phyloP scores from a whole-genome alignment of 1,139 yeast genomes.

The Saccharomycopsis hybrid region DNA sequence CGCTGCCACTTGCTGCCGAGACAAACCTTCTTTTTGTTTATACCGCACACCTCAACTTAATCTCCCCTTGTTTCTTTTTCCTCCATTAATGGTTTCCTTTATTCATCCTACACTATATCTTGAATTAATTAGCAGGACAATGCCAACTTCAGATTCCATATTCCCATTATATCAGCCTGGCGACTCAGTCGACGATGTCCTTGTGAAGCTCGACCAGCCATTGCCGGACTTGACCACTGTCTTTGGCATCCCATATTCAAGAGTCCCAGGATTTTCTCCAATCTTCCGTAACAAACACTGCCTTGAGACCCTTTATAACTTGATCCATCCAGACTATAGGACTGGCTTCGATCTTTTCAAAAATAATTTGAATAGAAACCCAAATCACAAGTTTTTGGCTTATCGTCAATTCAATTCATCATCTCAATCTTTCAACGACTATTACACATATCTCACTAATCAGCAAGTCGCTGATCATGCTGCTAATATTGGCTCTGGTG shows the following conservation, averaged over 20 bases:
- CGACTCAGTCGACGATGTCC: slow-evolving; percentile 7
- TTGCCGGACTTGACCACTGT: background rate
- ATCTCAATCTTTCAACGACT: background rate
- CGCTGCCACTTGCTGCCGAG: no score
- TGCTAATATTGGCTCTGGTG: slow-evolving; percentile 3
- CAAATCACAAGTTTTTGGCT: slow-evolving; percentile 25
- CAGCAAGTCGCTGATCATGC: background rate
- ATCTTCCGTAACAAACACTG: slow-evolving; percentile 16
- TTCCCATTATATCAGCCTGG: slow-evolving; percentile 7
- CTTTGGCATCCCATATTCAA: slow-evolving; percentile 4
- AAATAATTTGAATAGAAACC: slow-evolving; percentile 27
- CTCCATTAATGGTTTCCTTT: no score
- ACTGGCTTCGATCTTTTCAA: slow-evolving; percentile 38
- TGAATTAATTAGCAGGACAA: no score
- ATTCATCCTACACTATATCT: no score
- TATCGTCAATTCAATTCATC: background rate
- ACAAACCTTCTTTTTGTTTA: no score
- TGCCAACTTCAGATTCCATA: no score
- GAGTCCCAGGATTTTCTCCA: slow-evolving; percentile 20
- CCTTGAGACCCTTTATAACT: slow-evolving; percentile 26
- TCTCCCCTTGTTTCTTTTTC: no score
- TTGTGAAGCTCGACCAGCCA: slow-evolving; percentile 1
- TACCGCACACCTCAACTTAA: no score
- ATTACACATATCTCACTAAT: slow-evolving; percentile 18
- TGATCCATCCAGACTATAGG: slow-evolving; percentile 35